Evolutionary conservation across 106 monocot genomes (phyloP), one percentile per base, ranked within the genome.

Genomic region (Cymbidium sinense): DNA sequence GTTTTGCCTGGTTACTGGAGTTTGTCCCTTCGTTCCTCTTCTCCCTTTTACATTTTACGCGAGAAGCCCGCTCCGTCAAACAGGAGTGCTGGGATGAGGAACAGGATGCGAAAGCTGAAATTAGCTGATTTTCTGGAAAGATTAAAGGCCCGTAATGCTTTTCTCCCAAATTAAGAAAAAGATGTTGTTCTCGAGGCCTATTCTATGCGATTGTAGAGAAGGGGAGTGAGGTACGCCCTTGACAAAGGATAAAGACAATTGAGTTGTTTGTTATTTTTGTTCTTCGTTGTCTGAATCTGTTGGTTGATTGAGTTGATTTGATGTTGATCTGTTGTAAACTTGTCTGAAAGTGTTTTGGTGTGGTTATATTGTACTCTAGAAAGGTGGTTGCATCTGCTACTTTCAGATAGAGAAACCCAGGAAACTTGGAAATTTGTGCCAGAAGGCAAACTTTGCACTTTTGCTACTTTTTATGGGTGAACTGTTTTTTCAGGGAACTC

Each of bases 1-100:
- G 34, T 96, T 88, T 79, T 81, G 86, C 28, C 96, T 50, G 93
- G 93, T 41, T 96, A 21, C 89, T 96, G 70, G 93, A 96, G 75
- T 96, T 93, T 83, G 91, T 28, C 37, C 30, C 11, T 64, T 17
- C 41, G 0, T 4, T 50, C 20, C 12, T 0, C 36, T 20, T 5
- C 41, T 25, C n/a, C 64, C 11, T 34, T 20, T 58, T 58, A 4
- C n/a, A 43, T 47, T 34, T 11, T 52, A 52, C n/a, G 19, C 8
- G 20, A 17, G 73, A 0, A 27, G n/a, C 33, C 33, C 11, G 47
- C 50, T 17, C 41, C 64, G 36, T 15, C 17, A 3, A 31, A 33
- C 33, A 12, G 17, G 21, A 23, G 3, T 58, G 8, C 23, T 23
- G 21, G 1, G 8, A 3, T 58, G n/a, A n/a, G n/a, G 58, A 58